Percentiles rank a stretch among this genome's conserved stretches.
These are phyloP conservation scores for Macrolepiota albuminosa DNA, from an alignment of 768 basidiomycete genomes.

Conservation along the genomic window DNA sequence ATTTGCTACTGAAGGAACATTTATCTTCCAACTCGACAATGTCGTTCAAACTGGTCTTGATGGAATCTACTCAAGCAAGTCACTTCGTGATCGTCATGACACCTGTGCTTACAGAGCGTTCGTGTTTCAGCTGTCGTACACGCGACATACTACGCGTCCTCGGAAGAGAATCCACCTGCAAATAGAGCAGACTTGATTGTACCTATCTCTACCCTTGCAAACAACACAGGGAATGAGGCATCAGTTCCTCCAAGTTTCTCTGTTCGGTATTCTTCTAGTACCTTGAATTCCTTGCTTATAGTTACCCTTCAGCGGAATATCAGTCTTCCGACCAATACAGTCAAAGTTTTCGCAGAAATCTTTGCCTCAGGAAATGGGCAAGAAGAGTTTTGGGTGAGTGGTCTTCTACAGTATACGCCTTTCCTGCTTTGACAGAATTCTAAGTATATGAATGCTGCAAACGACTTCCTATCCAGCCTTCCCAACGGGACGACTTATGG, in stretches of 20 bases:
- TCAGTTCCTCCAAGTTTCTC: conserved; percentile 74
- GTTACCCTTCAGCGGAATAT: conserved; percentile 46
- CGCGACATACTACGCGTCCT: conserved; percentile 70
- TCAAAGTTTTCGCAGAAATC: conserved; percentile 64
- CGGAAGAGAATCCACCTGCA: conserved; percentile 49
- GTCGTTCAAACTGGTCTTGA: conserved; percentile 50
- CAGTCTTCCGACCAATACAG: conserved; percentile 65
- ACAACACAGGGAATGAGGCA: conserved; percentile 64
- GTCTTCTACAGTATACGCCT: background rate
- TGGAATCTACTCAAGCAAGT: conserved; percentile 66
- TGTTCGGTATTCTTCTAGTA: conserved; percentile 26
- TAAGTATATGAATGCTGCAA: conserved; percentile 66
- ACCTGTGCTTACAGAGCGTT: background rate
- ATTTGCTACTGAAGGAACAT: conserved; percentile 60
- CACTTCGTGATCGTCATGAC: background rate
- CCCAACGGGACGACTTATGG: conserved; percentile 40
- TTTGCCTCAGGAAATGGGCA: conserved; percentile 58
- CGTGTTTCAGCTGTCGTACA: conserved; percentile 50
- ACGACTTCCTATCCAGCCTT: conserved; percentile 51
- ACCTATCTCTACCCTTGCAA: conserved; percentile 61
- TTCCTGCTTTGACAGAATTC: background rate
- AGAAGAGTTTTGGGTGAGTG: conserved; percentile 71
- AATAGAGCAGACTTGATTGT: conserved; percentile 60
- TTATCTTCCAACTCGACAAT: conserved; percentile 75
- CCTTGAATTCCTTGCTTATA: background rate